A percentile compares a stretch with the other conserved stretches of the same genome.
These are phyloP conservation scores for Tylopilus cervinicoccineus DNA, from an alignment of 768 basidiomycete genomes.

Conservation along the genomic window DNA sequence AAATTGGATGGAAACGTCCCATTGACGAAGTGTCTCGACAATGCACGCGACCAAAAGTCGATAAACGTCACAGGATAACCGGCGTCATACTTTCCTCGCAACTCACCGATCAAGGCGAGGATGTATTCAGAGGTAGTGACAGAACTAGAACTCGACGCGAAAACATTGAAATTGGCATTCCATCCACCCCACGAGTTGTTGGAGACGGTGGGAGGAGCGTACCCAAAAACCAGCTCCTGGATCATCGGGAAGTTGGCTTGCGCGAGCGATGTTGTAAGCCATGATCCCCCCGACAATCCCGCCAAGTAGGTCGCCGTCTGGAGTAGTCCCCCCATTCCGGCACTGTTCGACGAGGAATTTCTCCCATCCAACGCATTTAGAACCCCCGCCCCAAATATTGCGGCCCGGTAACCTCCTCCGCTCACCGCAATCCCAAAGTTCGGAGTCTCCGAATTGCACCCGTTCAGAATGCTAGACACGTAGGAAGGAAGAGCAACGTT, in stretches of 20 bases:
- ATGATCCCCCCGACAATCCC: conserved; percentile 45
- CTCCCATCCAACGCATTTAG: conserved; percentile 46
- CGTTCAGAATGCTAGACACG: conserved; percentile 30
- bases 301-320: conserved; percentile 51
- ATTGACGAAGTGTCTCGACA: conserved; percentile 37
- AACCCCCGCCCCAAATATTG: conserved; percentile 50
- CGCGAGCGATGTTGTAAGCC: conserved; percentile 37
- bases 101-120: conserved; percentile 20
- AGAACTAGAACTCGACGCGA: conserved; percentile 17
- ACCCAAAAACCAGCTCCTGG: conserved; percentile 36
- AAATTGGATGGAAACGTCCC: conserved; percentile 33
- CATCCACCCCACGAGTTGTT: conserved; percentile 32
- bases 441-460: conserved; percentile 23
- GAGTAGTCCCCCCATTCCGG: conserved; percentile 47
- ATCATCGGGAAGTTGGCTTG: conserved; percentile 39
- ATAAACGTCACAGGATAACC: conserved; percentile 31
- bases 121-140: conserved; percentile 16
- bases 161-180: conserved; percentile 22
- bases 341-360: conserved; percentile 37
- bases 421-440: conserved; percentile 48
- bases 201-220: conserved; percentile 8
- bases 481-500: conserved; percentile 31
- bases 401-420: conserved; percentile 56
- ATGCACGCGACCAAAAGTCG: conserved; percentile 23
- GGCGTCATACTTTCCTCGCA: conserved; percentile 28